Evolutionary conservation across 1,139 yeast species (phyloP).

Genomic region (Geotrichum macrosporum): DNA sequence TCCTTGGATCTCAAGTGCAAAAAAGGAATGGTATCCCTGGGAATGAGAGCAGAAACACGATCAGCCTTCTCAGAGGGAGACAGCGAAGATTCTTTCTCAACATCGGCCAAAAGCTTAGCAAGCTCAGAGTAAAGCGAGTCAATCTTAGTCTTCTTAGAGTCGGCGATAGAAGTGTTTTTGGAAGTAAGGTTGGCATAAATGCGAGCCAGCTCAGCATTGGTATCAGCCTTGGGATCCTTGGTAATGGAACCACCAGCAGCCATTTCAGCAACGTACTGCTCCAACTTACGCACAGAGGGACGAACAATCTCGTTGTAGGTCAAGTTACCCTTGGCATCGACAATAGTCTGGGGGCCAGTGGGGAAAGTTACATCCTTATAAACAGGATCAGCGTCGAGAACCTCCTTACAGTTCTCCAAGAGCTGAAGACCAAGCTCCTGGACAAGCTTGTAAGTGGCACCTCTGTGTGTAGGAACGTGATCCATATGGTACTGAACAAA

Average conservation of each 20-base stretch:
- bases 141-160: conserved; percentile 66
- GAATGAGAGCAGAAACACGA: conserved; percentile 33
- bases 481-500: conserved; percentile 97
- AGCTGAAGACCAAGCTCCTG: conserved; percentile 87
- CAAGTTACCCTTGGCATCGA: conserved; percentile 84
- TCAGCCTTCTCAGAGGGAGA: conserved; percentile 38
- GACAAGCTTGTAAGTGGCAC: conserved; percentile 84
- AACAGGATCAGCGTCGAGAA: conserved; percentile 74
- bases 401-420: conserved; percentile 92
- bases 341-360: conserved; percentile 88
- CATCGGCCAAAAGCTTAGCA: conserved; percentile 58
- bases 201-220: conserved; percentile 73
- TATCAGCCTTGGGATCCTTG: conserved; percentile 57
- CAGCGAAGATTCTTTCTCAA: conserved; percentile 37
- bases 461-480: conserved; percentile 82
- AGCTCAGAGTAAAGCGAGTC: conserved; percentile 76
- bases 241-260: conserved; percentile 91
- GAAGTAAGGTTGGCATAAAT: conserved; percentile 77
- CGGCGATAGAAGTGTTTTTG: conserved; percentile 53
- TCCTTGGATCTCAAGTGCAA: conserved; percentile 80
- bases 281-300: conserved; percentile 87
- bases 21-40: conserved; percentile 85
- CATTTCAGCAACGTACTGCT: conserved; percentile 94
- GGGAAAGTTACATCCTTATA: conserved; percentile 92
- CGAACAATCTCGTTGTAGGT: conserved; percentile 80